These are phyloP conservation scores for Penicillium olsonii DNA, from an alignment of 2,329 filamentous ascomycete genomes.

Conservation along the genomic window DNA sequence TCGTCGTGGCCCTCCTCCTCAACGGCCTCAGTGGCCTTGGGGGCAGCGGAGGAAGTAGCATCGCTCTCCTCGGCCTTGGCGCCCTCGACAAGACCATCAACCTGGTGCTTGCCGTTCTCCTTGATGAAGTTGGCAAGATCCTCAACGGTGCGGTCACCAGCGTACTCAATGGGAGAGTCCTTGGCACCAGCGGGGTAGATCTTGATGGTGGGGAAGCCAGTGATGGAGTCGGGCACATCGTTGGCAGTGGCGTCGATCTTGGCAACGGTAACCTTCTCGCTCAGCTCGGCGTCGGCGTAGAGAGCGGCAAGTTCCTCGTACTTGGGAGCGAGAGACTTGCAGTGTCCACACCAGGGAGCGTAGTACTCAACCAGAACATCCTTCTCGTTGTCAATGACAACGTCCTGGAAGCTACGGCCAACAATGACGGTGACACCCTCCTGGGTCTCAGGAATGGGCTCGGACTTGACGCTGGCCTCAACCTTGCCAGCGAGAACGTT, in stretches of 20 bases:
- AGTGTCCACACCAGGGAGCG: slow-evolving; percentile 78
- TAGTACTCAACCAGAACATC: slow-evolving; percentile 98
- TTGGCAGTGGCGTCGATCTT: slow-evolving; percentile 97
- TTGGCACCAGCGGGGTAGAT: slow-evolving; percentile 91
- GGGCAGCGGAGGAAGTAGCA: slow-evolving; percentile 20
- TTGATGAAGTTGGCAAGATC: slow-evolving; percentile 90
- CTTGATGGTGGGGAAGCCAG: slow-evolving; percentile 99
- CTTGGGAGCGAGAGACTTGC: slow-evolving; percentile 68
- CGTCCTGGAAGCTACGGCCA: slow-evolving; percentile 87
- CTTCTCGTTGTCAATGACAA: slow-evolving; percentile 92
- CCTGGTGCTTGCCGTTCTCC: slow-evolving; percentile 90
- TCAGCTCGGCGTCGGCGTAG: slow-evolving; percentile 53
- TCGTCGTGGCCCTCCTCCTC: slow-evolving; percentile 40
- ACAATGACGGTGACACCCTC: slow-evolving; percentile 89
- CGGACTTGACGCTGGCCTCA: slow-evolving; percentile 96
- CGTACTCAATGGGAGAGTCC: slow-evolving; percentile 80
- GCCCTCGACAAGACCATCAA: slow-evolving; percentile 63
- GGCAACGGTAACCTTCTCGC: slow-evolving; percentile 66
- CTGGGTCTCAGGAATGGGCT: slow-evolving; percentile 91
- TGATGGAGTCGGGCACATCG: slow-evolving; percentile 94
- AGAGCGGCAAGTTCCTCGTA: slow-evolving; percentile 65
- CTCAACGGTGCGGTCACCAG: slow-evolving; percentile 82
- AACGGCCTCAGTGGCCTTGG: slow-evolving; percentile 25
- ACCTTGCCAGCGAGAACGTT: slow-evolving; percentile 85
- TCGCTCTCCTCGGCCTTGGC: slow-evolving; percentile 53